Base-by-base conservation (phyloP, 257 asterid species). In the Phtheirospermum japonicum region DNA sequence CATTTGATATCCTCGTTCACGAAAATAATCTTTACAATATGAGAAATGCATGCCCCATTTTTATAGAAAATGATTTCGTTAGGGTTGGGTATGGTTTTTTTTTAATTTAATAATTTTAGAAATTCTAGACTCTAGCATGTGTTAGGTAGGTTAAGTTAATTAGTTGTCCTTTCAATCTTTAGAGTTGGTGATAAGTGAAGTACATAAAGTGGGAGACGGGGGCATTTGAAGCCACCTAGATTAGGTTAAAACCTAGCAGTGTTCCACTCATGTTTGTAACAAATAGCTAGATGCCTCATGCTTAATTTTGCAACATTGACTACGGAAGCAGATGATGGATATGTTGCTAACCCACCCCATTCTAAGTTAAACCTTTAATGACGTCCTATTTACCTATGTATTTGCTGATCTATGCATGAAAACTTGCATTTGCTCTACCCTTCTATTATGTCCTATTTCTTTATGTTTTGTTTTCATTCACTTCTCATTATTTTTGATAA, bases 401-500 rank as follows among this genome's bases (percentile, higher is more conserved):
- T 33, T 61, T 56, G 57, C 68, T 26, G 61, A 49, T 18, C 8
- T 48, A 26, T 30, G 63, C 32, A 37, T 57, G 42, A 13, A 7
- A n/a, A 33, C 17, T 30, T 28, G 14, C 45, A 30, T 50, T 57
- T 34, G 19, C n/a, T 61, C 40, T 28, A 40, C 31, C 31, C 58
- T 10, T 58, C 12, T 63, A 26, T 28, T 58, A 42, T 40, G 6
- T 57, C 28, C 36, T 49, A 11, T 36, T 14, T 57, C 53, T 33
- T 48, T 55, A n/a, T 18, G 2, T 17, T 3, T 49, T 48, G 9
- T 48, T 60, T 71, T 52, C 56, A 8, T 43, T 36, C 28, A 64
- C 16, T 16, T 56, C 42, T 13, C 67, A 60, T 37, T 43, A 31
- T 36, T 18, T 53, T 56, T 7, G 62, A 36, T 60, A 34, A 59